phyloP scores from a whole-genome alignment of 2,329 filamentous ascomycete species.

The Neofusicoccum parvum region DNA sequence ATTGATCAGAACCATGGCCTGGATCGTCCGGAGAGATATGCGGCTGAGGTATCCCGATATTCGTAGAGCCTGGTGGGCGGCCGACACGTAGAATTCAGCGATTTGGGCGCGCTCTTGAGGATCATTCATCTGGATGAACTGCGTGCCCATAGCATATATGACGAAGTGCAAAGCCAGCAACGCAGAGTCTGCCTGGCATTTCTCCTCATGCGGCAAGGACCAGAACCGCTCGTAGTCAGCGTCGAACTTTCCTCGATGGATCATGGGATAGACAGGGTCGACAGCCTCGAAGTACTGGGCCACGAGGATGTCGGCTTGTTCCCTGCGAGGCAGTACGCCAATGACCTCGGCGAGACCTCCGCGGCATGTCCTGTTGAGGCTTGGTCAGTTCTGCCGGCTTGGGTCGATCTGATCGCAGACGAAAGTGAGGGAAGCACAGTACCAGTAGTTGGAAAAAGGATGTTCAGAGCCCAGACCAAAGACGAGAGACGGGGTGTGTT shows the following conservation, averaged over 20 bases:
- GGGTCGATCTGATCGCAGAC: background rate
- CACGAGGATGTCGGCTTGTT: constrained; percentile 71
- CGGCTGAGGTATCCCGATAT: constrained; percentile 77
- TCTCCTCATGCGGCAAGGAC: constrained; percentile 61
- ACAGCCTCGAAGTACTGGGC: constrained; percentile 61
- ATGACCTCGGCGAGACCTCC: constrained; percentile 76
- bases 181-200: constrained; percentile 64
- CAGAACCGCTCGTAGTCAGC: constrained; percentile 79
- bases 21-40: constrained; percentile 71
- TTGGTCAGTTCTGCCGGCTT: background rate
- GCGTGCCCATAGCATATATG: constrained; percentile 76
- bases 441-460: constrained; percentile 81
- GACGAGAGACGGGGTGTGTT: constrained; percentile 71
- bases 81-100: constrained; percentile 80
- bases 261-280: constrained; percentile 80
- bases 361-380: constrained; percentile 58
- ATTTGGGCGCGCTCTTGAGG: constrained; percentile 69
- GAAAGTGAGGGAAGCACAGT: background rate
- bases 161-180: constrained; percentile 74
- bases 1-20: constrained; percentile 79
- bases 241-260: constrained; percentile 74
- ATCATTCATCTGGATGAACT: constrained; percentile 66
- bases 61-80: constrained; percentile 74
- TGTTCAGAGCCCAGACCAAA: constrained; percentile 81
- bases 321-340: constrained; percentile 72